Conservation (phyloP, 2,329 filamentous ascomycete genomes). For the Knoxdaviesia capensis region DNA sequence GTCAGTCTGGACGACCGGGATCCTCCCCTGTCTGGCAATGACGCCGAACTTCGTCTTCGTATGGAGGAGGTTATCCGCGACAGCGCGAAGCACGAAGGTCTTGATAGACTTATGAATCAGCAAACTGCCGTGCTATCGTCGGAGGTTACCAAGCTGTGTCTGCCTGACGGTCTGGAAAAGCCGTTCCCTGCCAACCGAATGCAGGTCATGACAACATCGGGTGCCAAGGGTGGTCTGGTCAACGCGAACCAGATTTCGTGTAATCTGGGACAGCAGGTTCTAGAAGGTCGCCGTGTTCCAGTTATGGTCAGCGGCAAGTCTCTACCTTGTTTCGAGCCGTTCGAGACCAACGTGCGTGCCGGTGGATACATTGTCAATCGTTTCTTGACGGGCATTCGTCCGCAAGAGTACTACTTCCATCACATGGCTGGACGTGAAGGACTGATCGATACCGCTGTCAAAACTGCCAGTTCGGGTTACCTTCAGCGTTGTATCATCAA, state of each 20-base stretch:
- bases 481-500: conserved; percentile 95
- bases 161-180: conserved; percentile 71
- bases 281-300: conserved; percentile 87
- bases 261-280: conserved; percentile 87
- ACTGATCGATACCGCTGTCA: conserved; percentile 95
- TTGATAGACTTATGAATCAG: conserved; percentile 75
- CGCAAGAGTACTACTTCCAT: conserved; percentile 98
- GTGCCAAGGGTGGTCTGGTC: conserved; percentile 80
- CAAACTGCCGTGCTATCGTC: conserved; percentile 52
- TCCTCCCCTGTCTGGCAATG: conserved; percentile 33
- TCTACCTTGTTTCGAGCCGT: conserved; percentile 80
- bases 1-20: conserved; percentile 62
- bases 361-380: conserved; percentile 88
- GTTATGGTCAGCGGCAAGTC: conserved; percentile 97
- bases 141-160: conserved; percentile 55
- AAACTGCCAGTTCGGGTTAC: conserved; percentile 92
- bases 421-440: conserved; percentile 98
- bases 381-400: conserved; percentile 93
- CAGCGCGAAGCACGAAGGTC: conserved; percentile 69
- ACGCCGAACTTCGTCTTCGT: conserved; percentile 28
- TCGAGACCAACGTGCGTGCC: conserved; percentile 72
- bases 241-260: conserved; percentile 97
- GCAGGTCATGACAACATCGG: conserved; percentile 95
- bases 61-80: conserved; percentile 83
- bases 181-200: conserved; percentile 94